Evolutionary conservation across 495 filamentous ascomycete genomes (phyloP).

Genomic region (Aspergillus biplanus): DNA sequence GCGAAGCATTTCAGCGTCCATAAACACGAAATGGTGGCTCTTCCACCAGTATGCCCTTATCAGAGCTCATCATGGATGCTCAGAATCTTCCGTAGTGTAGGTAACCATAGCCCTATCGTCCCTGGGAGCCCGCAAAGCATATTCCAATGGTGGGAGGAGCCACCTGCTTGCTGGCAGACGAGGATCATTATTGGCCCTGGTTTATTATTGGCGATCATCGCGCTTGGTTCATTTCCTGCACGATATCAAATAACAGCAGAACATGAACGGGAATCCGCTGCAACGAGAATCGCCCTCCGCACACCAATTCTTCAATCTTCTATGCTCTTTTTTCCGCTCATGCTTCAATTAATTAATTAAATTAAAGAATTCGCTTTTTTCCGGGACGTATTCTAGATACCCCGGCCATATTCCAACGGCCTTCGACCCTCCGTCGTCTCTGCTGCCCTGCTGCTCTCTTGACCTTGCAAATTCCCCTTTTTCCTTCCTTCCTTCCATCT

Average conservation of each 20-base stretch:
- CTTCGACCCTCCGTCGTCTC: slow-evolving; percentile 14
- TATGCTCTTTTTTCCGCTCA: background rate
- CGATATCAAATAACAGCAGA: background rate
- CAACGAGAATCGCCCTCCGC: slow-evolving; percentile 13
- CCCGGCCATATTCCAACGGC: slow-evolving; percentile 3
- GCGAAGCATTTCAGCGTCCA: too few species aligned
- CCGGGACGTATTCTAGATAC: slow-evolving; percentile 6
- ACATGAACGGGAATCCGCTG: background rate
- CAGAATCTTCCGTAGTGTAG: too few species aligned
- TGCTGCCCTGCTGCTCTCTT: slow-evolving; percentile 9
- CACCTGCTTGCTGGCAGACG: too few species aligned
- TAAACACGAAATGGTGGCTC: too few species aligned
- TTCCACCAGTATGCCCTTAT: too few species aligned
- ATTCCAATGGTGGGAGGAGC: background rate
- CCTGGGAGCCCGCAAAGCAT: background rate
- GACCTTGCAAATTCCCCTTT: slow-evolving; percentile 14
- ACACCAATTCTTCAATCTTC: slow-evolving; percentile 7
- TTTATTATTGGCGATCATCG: slow-evolving; percentile 10
- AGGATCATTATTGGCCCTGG: background rate
- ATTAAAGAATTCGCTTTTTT: background rate
- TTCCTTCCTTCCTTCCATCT: slow-evolving; percentile 16
- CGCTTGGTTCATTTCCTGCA: slow-evolving; percentile 25
- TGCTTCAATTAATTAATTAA: slow-evolving; percentile 1
- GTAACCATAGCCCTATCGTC: background rate
- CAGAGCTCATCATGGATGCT: too few species aligned